Base-by-base conservation (phyloP, 2,329 filamentous ascomycete species). In the Madurella fahalii region DNA sequence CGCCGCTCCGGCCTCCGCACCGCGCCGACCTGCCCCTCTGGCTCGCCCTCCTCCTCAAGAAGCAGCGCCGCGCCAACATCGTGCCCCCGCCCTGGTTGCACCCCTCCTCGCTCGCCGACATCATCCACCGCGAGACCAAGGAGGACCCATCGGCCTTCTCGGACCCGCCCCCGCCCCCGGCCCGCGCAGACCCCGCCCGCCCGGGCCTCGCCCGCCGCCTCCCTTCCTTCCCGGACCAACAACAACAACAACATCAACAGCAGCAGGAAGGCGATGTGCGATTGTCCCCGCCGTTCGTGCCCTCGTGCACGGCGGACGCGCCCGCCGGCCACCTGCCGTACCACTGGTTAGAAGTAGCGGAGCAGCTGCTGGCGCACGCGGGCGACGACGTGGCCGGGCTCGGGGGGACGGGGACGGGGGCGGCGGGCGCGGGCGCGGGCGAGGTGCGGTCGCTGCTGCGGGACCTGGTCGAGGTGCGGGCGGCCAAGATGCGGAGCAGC, bases 11-110 rank as follows among this genome's bases (percentile, higher is more conserved):
- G 25, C 94, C 94, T 2, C 93, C 93, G 0, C 86, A 91, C 67
- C 85, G 91, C 64, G 82, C 84, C 61, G 78, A 87, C 40, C 71
- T 97, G 0, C 93, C 94, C 0, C 83, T 99, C 56, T 99, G 94
- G 94, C 87, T 99, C 15, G 94, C 94, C 2, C 81, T 97, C 15
- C 85, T 97, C 20, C 85, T 99, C 52, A 97, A 97, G 73, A 90
- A 92, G 60, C 94, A 99, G 73, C 85, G 88, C 51, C 87, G 94
- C 65, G 91, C 91, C 64, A 96, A 96, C 74, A 96, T 99, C 61
- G 77, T 94, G 4, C 86, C 94, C 0, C 94, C 94, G 9, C 80
- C 90, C 15, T 99, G 94, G 94, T 83, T 99, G 8, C 84, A 88
- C 58, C 80, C 88, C 0, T 77, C 85, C 57, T 87, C 89, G 3